Conservation (phyloP, 2,329 filamentous ascomycete species). For the Botrytis byssoidea region DNA sequence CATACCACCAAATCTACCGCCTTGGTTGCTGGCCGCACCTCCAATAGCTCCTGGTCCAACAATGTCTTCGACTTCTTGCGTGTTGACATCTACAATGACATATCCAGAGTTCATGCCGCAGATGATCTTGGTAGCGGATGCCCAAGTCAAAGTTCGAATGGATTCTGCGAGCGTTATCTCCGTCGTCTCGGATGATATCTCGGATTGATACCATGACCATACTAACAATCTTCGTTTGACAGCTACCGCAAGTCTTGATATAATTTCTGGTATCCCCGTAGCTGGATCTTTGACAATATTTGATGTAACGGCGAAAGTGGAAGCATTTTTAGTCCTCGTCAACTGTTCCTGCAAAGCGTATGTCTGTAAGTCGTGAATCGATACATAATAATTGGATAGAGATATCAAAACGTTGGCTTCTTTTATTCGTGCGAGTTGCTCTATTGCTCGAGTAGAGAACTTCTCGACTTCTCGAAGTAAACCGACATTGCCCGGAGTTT, state of each 20-base stretch:
- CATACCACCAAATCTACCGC: slow-evolving; percentile 74
- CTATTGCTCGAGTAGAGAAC: slow-evolving; percentile 85
- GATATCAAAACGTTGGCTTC: slow-evolving; percentile 90
- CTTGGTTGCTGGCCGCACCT: slow-evolving; percentile 53
- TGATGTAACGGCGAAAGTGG: slow-evolving; percentile 87
- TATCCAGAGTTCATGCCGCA: slow-evolving; percentile 92
- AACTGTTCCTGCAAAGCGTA: slow-evolving; percentile 81
- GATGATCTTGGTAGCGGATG: slow-evolving; percentile 79
- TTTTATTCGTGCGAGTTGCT: slow-evolving; percentile 93
- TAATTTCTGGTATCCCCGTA: slow-evolving; percentile 88
- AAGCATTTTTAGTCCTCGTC: slow-evolving; percentile 80
- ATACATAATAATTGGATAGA: slow-evolving; percentile 84
- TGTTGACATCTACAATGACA: slow-evolving; percentile 80
- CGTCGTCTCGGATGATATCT: slow-evolving; percentile 68
- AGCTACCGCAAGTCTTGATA: slow-evolving; percentile 85
- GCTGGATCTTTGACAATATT: slow-evolving; percentile 89
- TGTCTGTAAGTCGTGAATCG: slow-evolving; percentile 82
- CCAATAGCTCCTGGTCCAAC: slow-evolving; percentile 72
- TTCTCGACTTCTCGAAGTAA: slow-evolving; percentile 89
- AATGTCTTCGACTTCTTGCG: slow-evolving; percentile 72
- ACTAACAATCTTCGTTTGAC: slow-evolving; percentile 86
- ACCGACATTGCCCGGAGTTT: slow-evolving; percentile 62
- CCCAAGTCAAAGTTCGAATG: slow-evolving; percentile 89
- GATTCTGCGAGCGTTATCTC: slow-evolving; percentile 81
- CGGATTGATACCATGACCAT: slow-evolving; percentile 97